A percentile compares a stretch with the other conserved stretches of the same genome.
Evolutionary conservation across 2,329 filamentous ascomycete species (phyloP).

Genomic region (Pseudocercospora crystallina): DNA sequence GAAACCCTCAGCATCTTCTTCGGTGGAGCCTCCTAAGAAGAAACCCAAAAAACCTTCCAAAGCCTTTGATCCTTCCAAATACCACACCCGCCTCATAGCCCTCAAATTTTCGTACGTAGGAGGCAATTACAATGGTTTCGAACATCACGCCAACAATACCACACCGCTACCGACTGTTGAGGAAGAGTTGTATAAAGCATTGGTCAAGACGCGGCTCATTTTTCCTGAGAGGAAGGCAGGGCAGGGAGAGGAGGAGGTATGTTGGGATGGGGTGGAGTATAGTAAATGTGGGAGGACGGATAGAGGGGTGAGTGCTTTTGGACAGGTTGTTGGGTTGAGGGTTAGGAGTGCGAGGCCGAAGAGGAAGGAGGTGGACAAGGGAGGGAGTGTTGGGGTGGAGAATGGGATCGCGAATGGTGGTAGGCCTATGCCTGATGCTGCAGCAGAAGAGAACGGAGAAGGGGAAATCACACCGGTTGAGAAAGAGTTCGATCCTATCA

Average conservation of each 20-base stretch:
- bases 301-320: slow-evolving; percentile 90
- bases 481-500: slow-evolving; percentile 61
- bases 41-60: slow-evolving; percentile 44
- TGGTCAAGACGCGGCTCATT: slow-evolving; percentile 79
- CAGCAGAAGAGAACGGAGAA: slow-evolving; percentile 12
- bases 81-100: slow-evolving; percentile 80
- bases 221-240: slow-evolving; percentile 55
- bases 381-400: slow-evolving; percentile 14
- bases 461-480: slow-evolving; percentile 14
- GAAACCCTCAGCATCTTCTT: slow-evolving; percentile 14
- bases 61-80: slow-evolving; percentile 73
- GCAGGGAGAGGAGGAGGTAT: slow-evolving; percentile 54
- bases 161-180: slow-evolving; percentile 80
- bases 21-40: slow-evolving; percentile 16
- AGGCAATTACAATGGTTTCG: slow-evolving; percentile 87
- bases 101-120: slow-evolving; percentile 94
- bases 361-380: slow-evolving; percentile 11
- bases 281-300: slow-evolving; percentile 95
- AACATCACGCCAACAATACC: slow-evolving; percentile 72
- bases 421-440: slow-evolving; percentile 16
- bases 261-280: slow-evolving; percentile 84
- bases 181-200: slow-evolving; percentile 88
- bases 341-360: slow-evolving; percentile 75
- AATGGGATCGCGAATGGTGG: slow-evolving; percentile 13
- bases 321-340: slow-evolving; percentile 83